Base-by-base conservation (phyloP, 2,329 filamentous ascomycete species). In the Gliomastix tumulicola region DNA sequence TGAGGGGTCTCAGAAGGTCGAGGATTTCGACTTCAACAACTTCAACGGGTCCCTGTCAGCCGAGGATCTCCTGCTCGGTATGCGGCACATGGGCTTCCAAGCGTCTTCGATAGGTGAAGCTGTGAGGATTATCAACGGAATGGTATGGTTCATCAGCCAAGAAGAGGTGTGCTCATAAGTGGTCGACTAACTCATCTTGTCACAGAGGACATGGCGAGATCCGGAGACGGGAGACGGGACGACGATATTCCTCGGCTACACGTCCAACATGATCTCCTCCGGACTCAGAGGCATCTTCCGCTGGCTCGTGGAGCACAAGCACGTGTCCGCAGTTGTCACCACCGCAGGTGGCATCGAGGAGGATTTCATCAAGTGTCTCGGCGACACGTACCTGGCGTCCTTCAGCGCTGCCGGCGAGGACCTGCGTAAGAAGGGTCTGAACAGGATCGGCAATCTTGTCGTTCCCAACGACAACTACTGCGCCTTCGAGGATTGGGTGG, bases 321-420 rank as follows among this genome's bases (percentile, higher is more conserved):
- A 97, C 56, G 81, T 98, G 44, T 92, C 88, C 1, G 85, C 84
- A 47, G 87, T 98, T 51, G 92, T 98, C 42, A 95, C 92, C 18
- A 95, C 92, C 0, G 92, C 92, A 1, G 92, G 92, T 31, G 92
- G 92, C 34, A 78, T 98, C 36, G 92, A 98, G 61, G 92, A 98
- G 59, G 92, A 98, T 61, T 81, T 98, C 40, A 98, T 98, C 73
- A 98, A 98, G 67, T 98, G 92, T 51, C 79, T 98, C 3, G 92
- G 84, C 10, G 82, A 88, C 36, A 98, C 92, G 1, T 98, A 96
- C 60, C 79, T 97, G 55, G 87, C 88, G 31, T 82, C 85, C 2
- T 98, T 97, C 63, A 77, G 74, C 35, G 81, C 86, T 0, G 65
- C 74, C 1, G 92, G 92, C 12, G 82, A 84, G 8, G 76, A 78